Conservation (phyloP, 352 stramenopile species). For the Phytophthora megakarya region DNA sequence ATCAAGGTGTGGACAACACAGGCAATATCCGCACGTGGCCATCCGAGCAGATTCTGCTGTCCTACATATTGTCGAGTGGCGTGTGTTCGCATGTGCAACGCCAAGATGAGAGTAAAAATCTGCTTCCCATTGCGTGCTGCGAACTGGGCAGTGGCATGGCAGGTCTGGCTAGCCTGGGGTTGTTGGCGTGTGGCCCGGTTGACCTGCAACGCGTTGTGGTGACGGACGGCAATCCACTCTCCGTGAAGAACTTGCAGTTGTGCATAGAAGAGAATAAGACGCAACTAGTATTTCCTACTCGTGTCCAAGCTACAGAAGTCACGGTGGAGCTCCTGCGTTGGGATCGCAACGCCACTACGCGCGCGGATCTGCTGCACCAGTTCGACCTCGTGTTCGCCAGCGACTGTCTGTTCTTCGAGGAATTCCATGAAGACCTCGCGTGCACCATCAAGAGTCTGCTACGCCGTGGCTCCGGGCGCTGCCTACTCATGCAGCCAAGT, state of each 20-base stretch:
- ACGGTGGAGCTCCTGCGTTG: conserved; percentile 64
- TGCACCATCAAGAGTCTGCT: conserved; percentile 70
- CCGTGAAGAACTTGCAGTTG: conserved; percentile 66
- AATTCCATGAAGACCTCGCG: conserved; percentile 80
- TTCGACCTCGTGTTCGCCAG: conserved; percentile 85
- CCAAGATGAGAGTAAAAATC: neutral
- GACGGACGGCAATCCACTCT: conserved; percentile 77
- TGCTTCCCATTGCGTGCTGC: conserved; percentile 49
- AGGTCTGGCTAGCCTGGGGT: conserved; percentile 66
- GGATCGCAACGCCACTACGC: conserved; percentile 51
- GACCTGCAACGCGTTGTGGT: conserved; percentile 54
- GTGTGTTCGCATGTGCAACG: conserved; percentile 37
- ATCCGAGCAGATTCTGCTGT: conserved; percentile 76
- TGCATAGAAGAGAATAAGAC: conserved; percentile 63
- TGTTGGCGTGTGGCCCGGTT: conserved; percentile 54
- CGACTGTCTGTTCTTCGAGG: conserved; percentile 89
- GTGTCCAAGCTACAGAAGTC: conserved; percentile 11
- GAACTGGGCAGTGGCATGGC: conserved; percentile 82
- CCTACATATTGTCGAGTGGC: conserved; percentile 55
- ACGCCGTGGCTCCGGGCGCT: conserved; percentile 43
- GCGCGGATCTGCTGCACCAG: conserved; percentile 40
- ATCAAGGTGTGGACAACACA: conserved; percentile 86
- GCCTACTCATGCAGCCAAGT: conserved; percentile 77
- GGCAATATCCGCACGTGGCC: conserved; percentile 89
- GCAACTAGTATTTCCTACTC: conserved; percentile 23